Evolutionary conservation across 106 monocot species (phyloP), one percentile per base, ranked within the genome.

Genomic region (Dendrobium officinale): DNA sequence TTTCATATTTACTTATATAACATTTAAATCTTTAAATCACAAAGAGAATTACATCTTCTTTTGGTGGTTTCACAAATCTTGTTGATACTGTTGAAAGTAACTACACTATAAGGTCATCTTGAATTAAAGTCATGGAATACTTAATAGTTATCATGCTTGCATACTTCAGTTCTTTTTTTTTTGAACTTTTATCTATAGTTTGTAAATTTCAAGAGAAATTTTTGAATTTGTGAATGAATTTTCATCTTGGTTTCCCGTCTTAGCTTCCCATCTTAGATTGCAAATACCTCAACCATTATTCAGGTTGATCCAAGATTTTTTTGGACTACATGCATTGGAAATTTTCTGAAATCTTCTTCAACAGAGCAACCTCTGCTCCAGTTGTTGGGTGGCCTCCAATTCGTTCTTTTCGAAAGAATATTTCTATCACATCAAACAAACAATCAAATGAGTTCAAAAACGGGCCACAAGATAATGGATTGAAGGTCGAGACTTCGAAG

Each of bases 371-470:
- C 19, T 5, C 67, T 77, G 70, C 85, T 75, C 87, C 91, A 80
- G 84, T 95, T 40, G 91, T 95, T 22, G 95, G 95, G n/a, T 95
- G 95, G 95, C 95, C 95, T 67, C 95, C 93, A 4, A 73, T 95
- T 16, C 93, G 92, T 9, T 89, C 88, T 22, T 95, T 89, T 77
- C 80, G 92, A 74, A 95, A 88, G 83, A 92, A 92, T 55, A 72
- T 91, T 27, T 87, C 86, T 31, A 81, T 45, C 18, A 74, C 47
- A 31, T 84, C 88, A 24, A 82, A 86, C 16, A 95, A 95, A 59
- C 74, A 74, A 49, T 48, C 80, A 2, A 72, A 16, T 29, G 82
- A 82, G 68, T 73, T 78, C 10, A 74, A 75, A 37, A 85, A 83
- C 13, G 61, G 68, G 19, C 73, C 20, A 41, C 42, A 55, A 0